These are phyloP conservation scores for Fusarium annulatum DNA, from an alignment of 2,329 filamentous ascomycete species.

Conservation along the genomic window DNA sequence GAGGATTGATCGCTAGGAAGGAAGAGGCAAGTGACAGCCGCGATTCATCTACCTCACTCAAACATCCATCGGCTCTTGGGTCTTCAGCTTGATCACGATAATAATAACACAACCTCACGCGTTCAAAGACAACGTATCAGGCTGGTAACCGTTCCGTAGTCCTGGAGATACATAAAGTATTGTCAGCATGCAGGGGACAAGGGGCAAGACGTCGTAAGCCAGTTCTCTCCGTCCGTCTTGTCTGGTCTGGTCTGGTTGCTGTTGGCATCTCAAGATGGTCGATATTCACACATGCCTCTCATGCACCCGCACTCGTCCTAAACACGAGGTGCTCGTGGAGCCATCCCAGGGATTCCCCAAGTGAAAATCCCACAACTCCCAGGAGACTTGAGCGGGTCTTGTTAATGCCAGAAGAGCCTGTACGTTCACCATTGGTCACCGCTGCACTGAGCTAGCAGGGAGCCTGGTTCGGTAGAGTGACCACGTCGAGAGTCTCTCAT, in stretches of 20 bases:
- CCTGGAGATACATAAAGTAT: slow-evolving; percentile 27
- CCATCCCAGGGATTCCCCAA: slow-evolving; percentile 48
- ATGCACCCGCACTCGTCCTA: slow-evolving; percentile 36
- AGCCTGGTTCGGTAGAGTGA: slow-evolving; percentile 30
- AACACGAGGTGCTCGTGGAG: slow-evolving; percentile 46
- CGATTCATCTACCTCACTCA: not conserved
- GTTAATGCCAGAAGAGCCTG: slow-evolving; percentile 42
- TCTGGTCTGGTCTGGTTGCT: not conserved
- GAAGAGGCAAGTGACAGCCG: not conserved
- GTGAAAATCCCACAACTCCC: slow-evolving; percentile 40
- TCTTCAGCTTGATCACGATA: slow-evolving; percentile 14
- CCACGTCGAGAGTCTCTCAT: slow-evolving; percentile 20
- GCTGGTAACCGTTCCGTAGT: slow-evolving; percentile 13
- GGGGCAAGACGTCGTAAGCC: slow-evolving; percentile 39
- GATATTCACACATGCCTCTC: slow-evolving; percentile 29
- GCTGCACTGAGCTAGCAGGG: slow-evolving; percentile 50
- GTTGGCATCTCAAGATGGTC: slow-evolving; percentile 2
- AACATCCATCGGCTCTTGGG: not conserved
- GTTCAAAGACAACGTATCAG: slow-evolving; percentile 25
- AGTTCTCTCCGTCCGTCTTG: slow-evolving; percentile 13
- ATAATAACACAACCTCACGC: slow-evolving; percentile 7
- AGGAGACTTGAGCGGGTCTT: slow-evolving; percentile 45
- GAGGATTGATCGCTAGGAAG: slow-evolving; percentile 5
- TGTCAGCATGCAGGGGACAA: slow-evolving; percentile 40
- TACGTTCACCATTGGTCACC: slow-evolving; percentile 44